Percentiles rank a stretch among this genome's conserved stretches.
These are phyloP conservation scores for Salicornia ramosissima DNA, from an alignment of 148 eudicot genomes.

Conservation along the genomic window DNA sequence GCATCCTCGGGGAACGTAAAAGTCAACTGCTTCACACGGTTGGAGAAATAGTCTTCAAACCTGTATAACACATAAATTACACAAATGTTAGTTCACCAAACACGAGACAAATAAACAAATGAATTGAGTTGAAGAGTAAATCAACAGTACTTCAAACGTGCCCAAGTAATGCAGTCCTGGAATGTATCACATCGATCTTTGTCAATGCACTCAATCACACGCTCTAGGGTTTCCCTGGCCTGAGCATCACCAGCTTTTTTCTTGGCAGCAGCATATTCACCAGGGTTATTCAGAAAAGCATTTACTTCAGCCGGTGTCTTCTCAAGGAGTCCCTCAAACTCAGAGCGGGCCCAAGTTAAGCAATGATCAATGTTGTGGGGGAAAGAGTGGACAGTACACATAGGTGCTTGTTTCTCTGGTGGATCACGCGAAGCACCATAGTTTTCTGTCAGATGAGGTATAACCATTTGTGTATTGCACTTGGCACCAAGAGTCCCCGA, in stretches of 20 bases:
- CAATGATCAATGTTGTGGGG: constrained; percentile 85
- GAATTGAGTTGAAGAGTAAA: constrained; percentile 4
- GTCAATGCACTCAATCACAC: constrained; percentile 63
- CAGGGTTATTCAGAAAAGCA: constrained; percentile 52
- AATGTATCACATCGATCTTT: constrained; percentile 59
- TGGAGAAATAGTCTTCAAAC: constrained; percentile 70
- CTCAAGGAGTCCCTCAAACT: constrained; percentile 71
- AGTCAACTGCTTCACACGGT: constrained; percentile 68
- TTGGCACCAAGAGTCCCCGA: constrained; percentile 74
- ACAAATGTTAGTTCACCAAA: neutral
- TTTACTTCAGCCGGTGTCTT: constrained; percentile 75
- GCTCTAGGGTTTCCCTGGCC: constrained; percentile 64
- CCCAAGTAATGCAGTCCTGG: constrained; percentile 71
- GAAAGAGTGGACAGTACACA: constrained; percentile 79
- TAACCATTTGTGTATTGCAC: constrained; percentile 82
- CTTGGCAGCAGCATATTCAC: constrained; percentile 57
- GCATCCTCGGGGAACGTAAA: constrained; percentile 75
- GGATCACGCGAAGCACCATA: constrained; percentile 85
- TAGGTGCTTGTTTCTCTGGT: constrained; percentile 77
- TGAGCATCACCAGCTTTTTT: constrained; percentile 73
- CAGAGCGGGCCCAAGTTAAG: constrained; percentile 79
- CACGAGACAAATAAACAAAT: neutral
- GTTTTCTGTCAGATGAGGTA: constrained; percentile 73
- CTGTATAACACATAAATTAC: constrained; percentile 29
- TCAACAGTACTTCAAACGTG: constrained; percentile 47